These are phyloP conservation scores for Ogataea populi-albae DNA, from an alignment of 805 yeast species.

Conservation along the genomic window DNA sequence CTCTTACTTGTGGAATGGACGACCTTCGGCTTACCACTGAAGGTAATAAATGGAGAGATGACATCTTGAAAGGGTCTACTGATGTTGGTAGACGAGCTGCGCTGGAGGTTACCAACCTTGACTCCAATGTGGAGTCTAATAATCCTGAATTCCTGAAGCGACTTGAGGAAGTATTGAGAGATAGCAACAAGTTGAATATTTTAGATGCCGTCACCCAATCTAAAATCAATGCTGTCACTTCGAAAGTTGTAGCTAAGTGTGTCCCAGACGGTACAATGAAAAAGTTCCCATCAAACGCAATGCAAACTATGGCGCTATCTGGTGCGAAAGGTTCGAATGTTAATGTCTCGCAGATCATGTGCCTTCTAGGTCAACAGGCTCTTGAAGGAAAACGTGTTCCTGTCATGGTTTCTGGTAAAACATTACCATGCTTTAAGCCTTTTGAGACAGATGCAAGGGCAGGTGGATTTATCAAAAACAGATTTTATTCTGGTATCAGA, in stretches of 20 bases:
- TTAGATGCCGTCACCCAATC: slow-evolving; percentile 94
- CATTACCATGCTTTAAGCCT: slow-evolving; percentile 94
- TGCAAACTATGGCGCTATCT: slow-evolving; percentile 98
- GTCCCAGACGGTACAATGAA: slow-evolving; percentile 97
- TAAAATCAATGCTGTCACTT: slow-evolving; percentile 86
- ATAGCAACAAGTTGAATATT: slow-evolving; percentile 86
- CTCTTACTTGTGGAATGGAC: slow-evolving; percentile 99
- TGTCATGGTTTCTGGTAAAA: slow-evolving; percentile 97
- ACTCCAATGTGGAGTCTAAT: slow-evolving; percentile 39
- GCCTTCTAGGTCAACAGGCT: slow-evolving; percentile 98
- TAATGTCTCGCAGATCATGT: slow-evolving; percentile 98
- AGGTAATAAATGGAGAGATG: slow-evolving; percentile 87
- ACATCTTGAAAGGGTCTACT: slow-evolving; percentile 70
- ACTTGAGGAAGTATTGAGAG: slow-evolving; percentile 91
- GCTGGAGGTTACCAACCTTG: slow-evolving; percentile 86
- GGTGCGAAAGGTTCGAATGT: slow-evolving; percentile 99
- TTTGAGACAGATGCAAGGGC: slow-evolving; percentile 97
- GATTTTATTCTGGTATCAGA: slow-evolving; percentile 95
- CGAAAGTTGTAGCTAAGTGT: slow-evolving; percentile 92
- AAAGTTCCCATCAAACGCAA: slow-evolving; percentile 89
- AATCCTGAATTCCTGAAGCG: slow-evolving; percentile 82
- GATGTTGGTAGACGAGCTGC: slow-evolving; percentile 93
- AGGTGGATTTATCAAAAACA: slow-evolving; percentile 96
- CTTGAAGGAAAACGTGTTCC: slow-evolving; percentile 99
- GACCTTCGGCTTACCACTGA: slow-evolving; percentile 88